phyloP scores from a whole-genome alignment of 2,329 filamentous ascomycete species.

The Colletotrichum tropicicola region DNA sequence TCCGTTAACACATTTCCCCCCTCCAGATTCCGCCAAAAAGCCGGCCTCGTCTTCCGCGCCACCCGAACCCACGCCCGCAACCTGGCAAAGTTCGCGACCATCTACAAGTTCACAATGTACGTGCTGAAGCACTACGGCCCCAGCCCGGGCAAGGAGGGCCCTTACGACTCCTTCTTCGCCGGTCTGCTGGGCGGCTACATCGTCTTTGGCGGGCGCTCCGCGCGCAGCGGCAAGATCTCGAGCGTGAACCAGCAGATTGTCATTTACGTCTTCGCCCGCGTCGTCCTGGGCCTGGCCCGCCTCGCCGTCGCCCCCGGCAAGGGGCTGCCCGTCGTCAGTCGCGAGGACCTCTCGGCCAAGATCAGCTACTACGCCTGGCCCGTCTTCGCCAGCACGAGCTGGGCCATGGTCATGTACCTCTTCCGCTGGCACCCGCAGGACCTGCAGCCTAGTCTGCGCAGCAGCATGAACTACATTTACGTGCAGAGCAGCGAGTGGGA shows the following conservation, averaged over 20 bases:
- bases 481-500: slow-evolving; percentile 91
- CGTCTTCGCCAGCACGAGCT: slow-evolving; percentile 88
- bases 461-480: slow-evolving; percentile 98
- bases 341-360: slow-evolving; percentile 48
- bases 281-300: slow-evolving; percentile 84
- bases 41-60: slow-evolving; percentile 80
- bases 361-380: slow-evolving; percentile 86
- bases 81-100: slow-evolving; percentile 86
- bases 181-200: slow-evolving; percentile 91
- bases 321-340: slow-evolving; percentile 60
- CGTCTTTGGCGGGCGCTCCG: slow-evolving; percentile 79
- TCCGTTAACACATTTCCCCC: slow-evolving; percentile 39
- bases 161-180: slow-evolving; percentile 85
- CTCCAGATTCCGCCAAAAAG: slow-evolving; percentile 75
- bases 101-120: slow-evolving; percentile 89
- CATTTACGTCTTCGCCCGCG: slow-evolving; percentile 95
- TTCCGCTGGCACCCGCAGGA: slow-evolving; percentile 93
- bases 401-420: slow-evolving; percentile 94
- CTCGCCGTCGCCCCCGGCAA: slow-evolving; percentile 75
- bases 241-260: slow-evolving; percentile 96
- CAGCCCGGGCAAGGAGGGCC: slow-evolving; percentile 70
- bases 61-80: slow-evolving; percentile 92
- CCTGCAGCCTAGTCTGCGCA: slow-evolving; percentile 88
- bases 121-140: slow-evolving; percentile 71
- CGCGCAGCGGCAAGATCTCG: slow-evolving; percentile 73